A percentile compares a stretch with the other conserved stretches of the same genome.
phyloP scores from a whole-genome alignment of 2,329 filamentous ascomycete species.

The Diaporthe citrichinensis region DNA sequence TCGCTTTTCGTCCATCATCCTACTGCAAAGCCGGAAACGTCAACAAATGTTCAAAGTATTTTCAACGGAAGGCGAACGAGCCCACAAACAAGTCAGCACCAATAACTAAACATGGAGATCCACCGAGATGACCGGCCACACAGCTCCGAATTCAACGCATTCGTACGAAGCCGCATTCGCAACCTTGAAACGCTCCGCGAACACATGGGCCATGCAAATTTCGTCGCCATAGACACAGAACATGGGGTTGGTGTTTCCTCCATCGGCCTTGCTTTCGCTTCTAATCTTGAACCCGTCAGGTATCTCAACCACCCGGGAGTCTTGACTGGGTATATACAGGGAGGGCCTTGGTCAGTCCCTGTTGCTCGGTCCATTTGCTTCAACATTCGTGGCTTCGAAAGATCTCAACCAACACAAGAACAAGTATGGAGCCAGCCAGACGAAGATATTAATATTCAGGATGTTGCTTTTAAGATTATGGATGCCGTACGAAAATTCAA shows the following conservation, averaged over 20 bases:
- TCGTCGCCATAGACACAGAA: constrained; percentile 8
- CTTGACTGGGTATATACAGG: neutral
- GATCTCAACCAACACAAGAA: neutral
- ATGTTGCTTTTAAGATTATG: neutral
- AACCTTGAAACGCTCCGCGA: neutral
- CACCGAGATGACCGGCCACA: neutral
- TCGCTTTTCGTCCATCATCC: neutral
- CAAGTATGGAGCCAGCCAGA: neutral
- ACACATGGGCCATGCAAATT: neutral
- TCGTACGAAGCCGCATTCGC: neutral
- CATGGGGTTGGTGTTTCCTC: neutral
- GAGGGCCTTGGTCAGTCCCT: too few relatives aligned
- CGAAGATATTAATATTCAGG: neutral
- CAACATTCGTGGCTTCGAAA: neutral
- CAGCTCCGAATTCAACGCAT: neutral
- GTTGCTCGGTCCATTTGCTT: too few relatives aligned
- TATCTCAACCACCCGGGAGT: neutral
- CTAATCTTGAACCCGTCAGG: neutral
- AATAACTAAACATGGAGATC: neutral
- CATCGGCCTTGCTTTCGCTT: constrained; percentile 4
- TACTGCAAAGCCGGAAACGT: neutral
- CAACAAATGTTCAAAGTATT: neutral
- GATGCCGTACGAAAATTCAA: neutral
- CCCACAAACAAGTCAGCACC: neutral
- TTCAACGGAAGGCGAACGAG: neutral